A percentile compares a stretch with the other conserved stretches of the same genome.
Evolutionary conservation across 768 basidiomycete genomes (phyloP).

Genomic region (Sporobolomyces phaffii): DNA sequence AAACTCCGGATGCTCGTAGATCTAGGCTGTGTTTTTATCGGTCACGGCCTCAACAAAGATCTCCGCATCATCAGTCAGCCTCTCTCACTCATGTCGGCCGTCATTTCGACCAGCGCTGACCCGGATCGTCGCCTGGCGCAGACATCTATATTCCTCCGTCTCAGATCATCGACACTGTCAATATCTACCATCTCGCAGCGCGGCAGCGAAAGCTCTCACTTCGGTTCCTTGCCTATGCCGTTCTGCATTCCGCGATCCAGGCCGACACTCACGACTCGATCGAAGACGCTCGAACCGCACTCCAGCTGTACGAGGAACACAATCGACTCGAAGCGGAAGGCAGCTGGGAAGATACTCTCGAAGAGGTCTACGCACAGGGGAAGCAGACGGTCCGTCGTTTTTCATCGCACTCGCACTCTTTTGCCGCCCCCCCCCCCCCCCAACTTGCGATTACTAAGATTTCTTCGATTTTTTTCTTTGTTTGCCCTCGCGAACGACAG

Average conservation of each 20-base stretch:
- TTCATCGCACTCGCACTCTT: not conserved
- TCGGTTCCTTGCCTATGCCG: constrained; percentile 87
- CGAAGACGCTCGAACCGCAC: constrained; percentile 83
- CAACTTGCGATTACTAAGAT: too few relatives aligned
- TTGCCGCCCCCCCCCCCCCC: too few relatives aligned
- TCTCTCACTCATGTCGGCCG: constrained; percentile 8
- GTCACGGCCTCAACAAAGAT: constrained; percentile 94
- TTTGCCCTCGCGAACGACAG: not conserved
- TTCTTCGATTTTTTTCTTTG: too few relatives aligned
- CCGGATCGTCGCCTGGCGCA: constrained; percentile 44
- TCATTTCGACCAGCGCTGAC: not conserved
- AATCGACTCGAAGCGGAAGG: constrained; percentile 61
- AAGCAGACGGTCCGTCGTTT: constrained; percentile 40
- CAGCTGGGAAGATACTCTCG: constrained; percentile 77
- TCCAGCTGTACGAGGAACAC: constrained; percentile 77
- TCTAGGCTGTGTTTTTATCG: constrained; percentile 90
- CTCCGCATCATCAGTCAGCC: constrained; percentile 97
- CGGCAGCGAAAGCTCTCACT: constrained; percentile 84
- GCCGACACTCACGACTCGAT: constrained; percentile 96
- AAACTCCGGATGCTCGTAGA: constrained; percentile 89
- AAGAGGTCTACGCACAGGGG: constrained; percentile 53
- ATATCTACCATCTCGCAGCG: constrained; percentile 77
- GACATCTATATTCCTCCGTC: constrained; percentile 93
- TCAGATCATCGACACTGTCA: constrained; percentile 94
- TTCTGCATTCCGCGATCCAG: constrained; percentile 87